phyloP scores from a whole-genome alignment of 164 flowering plant genomes.

The Magnolia kwangsiensis region DNA sequence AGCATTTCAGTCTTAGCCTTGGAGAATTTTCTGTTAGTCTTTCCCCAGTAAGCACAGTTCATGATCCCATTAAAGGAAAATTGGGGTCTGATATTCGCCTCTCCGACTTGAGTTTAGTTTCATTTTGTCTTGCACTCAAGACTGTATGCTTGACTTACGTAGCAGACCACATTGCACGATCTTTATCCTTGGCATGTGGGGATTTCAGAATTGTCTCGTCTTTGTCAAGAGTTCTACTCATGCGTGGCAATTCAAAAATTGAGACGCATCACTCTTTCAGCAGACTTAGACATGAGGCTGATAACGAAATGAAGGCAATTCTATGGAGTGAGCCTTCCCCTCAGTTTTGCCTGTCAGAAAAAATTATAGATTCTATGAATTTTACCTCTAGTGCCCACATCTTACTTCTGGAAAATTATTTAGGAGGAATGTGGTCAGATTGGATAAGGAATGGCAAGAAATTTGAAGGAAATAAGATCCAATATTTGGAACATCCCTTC shows the following conservation, averaged over 20 bases:
- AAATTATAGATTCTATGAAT: constrained; percentile 12
- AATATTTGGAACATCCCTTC: constrained; percentile 47
- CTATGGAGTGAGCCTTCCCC: constrained; percentile 62
- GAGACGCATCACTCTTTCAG: constrained; percentile 8
- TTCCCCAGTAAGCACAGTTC: constrained; percentile 30
- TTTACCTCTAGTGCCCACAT: constrained; percentile 16
- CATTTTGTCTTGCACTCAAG: constrained; percentile 42
- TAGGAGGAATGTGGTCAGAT: constrained; percentile 49
- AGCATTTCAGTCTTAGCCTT: constrained; percentile 32
- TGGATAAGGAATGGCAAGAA: constrained; percentile 39
- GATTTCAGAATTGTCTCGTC: constrained; percentile 41
- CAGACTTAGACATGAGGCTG: constrained; percentile 21
- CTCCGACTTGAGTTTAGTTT: constrained; percentile 28
- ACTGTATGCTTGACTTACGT: constrained; percentile 32
- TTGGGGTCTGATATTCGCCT: constrained; percentile 19
- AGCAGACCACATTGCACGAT: constrained; percentile 33
- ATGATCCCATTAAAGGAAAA: constrained; percentile 19
- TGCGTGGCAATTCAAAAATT: constrained; percentile 6
- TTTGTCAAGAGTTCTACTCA: constrained; percentile 17
- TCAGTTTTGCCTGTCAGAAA: constrained; percentile 21
- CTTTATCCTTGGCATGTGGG: constrained; percentile 51
- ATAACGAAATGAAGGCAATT: constrained; percentile 24
- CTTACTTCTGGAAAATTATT: constrained; percentile 28
- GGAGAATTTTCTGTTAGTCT: constrained; percentile 41
- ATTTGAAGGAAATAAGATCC: constrained; percentile 29